phyloP scores from a whole-genome alignment of 2,329 filamentous ascomycete species.

The Neonectria faginata region DNA sequence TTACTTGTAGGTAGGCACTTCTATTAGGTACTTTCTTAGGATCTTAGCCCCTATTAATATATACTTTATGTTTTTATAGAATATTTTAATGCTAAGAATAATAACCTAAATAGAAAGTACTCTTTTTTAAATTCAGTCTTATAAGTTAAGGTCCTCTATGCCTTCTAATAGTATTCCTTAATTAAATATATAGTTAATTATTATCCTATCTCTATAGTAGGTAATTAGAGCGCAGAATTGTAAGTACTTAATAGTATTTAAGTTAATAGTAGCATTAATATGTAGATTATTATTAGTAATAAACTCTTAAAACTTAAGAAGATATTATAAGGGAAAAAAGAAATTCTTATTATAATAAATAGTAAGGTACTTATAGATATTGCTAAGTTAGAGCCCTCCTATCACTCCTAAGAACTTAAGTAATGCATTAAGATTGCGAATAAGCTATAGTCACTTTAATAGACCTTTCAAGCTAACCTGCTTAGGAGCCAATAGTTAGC shows the following conservation, averaged over 20 bases:
- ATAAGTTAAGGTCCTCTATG: conserved; percentile 1
- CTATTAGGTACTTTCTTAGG: conserved; percentile 3
- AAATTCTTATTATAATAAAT: conserved; percentile 4
- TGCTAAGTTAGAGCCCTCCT: conserved; percentile 1
- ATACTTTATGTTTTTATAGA: conserved; percentile 14
- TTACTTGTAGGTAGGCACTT: not conserved
- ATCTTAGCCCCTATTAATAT: conserved; percentile 8
- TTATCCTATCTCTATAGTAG: not conserved
- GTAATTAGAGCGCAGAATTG: not conserved
- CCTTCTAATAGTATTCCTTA: not conserved
- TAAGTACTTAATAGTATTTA: not conserved
- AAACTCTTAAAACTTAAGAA: conserved; percentile 3
- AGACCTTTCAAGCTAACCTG: conserved; percentile 8
- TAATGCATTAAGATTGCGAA: not conserved
- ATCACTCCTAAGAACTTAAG: not conserved
- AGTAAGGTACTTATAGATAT: conserved; percentile 8
- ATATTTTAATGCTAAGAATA: conserved; percentile 4
- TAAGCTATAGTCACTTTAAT: not conserved
- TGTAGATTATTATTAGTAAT: not conserved
- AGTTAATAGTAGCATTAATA: not conserved
- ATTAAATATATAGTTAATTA: conserved; percentile 1
- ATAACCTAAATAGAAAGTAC: conserved; percentile 3
- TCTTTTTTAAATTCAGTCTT: not conserved
- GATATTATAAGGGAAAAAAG: not conserved
- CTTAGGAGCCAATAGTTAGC: not conserved